Evolutionary conservation across 73 alveolate genomes (phyloP), one percentile per base, ranked within the genome.

Genomic region (Paramecium pentaurelia): DNA sequence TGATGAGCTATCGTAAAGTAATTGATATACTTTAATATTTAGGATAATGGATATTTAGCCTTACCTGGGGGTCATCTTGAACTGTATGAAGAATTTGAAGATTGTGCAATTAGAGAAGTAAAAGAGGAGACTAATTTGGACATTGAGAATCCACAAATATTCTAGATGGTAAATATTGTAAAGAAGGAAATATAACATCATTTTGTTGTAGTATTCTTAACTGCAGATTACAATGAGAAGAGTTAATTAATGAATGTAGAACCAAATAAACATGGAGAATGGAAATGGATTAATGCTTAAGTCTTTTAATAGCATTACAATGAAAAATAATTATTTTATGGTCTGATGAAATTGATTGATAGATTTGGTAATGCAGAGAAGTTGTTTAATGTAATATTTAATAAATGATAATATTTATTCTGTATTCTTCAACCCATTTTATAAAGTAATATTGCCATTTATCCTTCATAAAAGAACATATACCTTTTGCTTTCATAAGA

Each of bases 391-490:
- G 8, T 28, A 73, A 64, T 64, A 25, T 64, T 64, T 27, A 64
- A 34, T 64, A 12, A 32, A 16, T 34, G 28, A 64, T 34, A 28
- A 64, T 64, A 34, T 32, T 28, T 28, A 64, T 54, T 18, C 12
- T 28, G 27, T 28, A 64, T 36, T 38, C 38, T 71, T 92, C 95
- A 92, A 60, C 95, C 95, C 88, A 75, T 77, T 92, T 97, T 98
- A 95, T 96, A 98, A 71, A 98, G 95, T 16, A 98, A 95, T 64
- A 98, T 97, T 22, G 99, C 99, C 93, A 97, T 95, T 94, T 97
- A 97, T 47, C 99, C 99, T 40, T 96, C 96, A 93, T 98, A 98
- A 97, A 98, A 98, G 97, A 96, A 98, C 58, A 98, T 95, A 97
- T 96, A 98, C 95, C 97, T 98, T 93, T 97, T 98, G 89, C 98